These are phyloP conservation scores for Firmiana major DNA, from an alignment of 345 rosid genomes.

Conservation along the genomic window DNA sequence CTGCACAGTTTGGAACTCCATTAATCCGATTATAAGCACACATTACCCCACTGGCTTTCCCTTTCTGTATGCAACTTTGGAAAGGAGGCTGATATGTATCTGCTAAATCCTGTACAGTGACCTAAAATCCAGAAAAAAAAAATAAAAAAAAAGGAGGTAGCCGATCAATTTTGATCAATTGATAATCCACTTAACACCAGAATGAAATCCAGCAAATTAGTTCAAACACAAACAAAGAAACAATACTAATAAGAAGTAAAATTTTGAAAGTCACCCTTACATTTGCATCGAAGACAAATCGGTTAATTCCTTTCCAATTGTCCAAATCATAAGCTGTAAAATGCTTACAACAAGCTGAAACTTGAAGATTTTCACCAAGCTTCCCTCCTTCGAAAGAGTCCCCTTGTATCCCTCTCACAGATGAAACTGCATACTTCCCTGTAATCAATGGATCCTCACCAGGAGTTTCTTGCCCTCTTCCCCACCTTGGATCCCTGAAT, in stretches of 20 bases:
- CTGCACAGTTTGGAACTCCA: conserved; percentile 20
- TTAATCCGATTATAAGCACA: conserved; percentile 45
- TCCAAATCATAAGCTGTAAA: conserved; percentile 94
- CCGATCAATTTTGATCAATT: neutral
- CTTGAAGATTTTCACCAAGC: conserved; percentile 44
- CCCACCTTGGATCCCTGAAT: conserved; percentile 89
- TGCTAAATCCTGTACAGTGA: conserved; percentile 15
- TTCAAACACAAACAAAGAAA: too few species aligned
- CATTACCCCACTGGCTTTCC: conserved; percentile 19
- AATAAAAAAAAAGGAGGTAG: too few species aligned
- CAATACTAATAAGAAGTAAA: neutral
- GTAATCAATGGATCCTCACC: conserved; percentile 78
- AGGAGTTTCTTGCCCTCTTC: conserved; percentile 86
- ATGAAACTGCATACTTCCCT: conserved; percentile 60
- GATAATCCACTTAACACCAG: too few species aligned
- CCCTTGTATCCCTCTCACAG: conserved; percentile 79
- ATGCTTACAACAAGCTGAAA: conserved; percentile 88
- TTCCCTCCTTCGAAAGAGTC: conserved; percentile 44
- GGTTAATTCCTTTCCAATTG: conserved; percentile 65
- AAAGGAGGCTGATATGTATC: conserved; percentile 48
- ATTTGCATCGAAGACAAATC: conserved; percentile 43
- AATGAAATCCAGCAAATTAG: too few species aligned
- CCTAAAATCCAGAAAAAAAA: neutral
- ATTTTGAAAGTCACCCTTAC: neutral
- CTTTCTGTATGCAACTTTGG: conserved; percentile 14